Percentiles rank a stretch among this genome's conserved stretches.
Conservation (phyloP, 306 rosid genomes). For the Morella rubra region DNA sequence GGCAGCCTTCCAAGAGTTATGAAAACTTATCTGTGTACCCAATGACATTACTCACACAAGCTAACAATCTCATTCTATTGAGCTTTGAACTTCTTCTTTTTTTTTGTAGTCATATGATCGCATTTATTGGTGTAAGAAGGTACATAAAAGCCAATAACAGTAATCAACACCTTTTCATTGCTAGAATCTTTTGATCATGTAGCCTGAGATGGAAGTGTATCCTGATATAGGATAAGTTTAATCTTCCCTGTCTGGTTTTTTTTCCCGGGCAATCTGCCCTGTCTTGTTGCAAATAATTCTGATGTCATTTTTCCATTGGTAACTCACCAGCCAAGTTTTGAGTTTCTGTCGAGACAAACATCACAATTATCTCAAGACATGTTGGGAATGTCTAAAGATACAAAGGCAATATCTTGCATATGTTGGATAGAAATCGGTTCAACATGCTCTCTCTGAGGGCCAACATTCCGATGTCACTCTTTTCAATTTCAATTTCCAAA, state of each 20-base stretch:
- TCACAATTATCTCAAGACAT: neutral
- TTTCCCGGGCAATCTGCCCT: too few relatives aligned
- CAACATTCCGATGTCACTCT: neutral
- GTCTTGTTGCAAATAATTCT: too few relatives aligned
- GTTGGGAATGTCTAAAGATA: neutral
- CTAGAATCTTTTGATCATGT: neutral
- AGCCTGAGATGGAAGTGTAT: neutral
- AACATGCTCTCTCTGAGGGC: neutral
- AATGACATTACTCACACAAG: conserved; percentile 9
- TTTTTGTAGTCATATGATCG: neutral
- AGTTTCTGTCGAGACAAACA: neutral
- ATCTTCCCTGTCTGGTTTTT: neutral
- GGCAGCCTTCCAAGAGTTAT: conserved; percentile 11
- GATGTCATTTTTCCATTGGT: neutral
- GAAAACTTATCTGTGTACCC: conserved; percentile 5
- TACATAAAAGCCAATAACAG: neutral
- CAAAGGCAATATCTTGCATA: neutral
- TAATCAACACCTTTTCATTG: neutral
- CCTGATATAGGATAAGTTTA: neutral
- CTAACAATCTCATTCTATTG: neutral
- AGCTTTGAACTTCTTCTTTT: neutral
- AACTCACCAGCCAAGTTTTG: neutral
- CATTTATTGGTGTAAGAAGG: neutral
- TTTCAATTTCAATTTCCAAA: neutral
- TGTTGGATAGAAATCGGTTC: neutral